These are phyloP conservation scores for Primulina huaijiensis DNA, from an alignment of 257 asterid genomes.

Conservation along the genomic window DNA sequence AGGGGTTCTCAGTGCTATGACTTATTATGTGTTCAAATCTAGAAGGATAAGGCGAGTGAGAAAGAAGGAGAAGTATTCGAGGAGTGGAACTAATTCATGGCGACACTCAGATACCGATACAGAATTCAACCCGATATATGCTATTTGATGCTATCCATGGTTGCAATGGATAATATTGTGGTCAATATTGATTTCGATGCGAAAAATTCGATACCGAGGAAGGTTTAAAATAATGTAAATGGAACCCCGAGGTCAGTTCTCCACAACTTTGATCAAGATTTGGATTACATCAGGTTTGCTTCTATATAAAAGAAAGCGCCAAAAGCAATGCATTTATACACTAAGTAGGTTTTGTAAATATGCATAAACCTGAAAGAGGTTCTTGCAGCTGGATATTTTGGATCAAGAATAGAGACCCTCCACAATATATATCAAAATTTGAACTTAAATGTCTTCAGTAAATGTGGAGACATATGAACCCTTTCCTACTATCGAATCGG, in stretches of 20 bases:
- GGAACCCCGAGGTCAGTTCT: background rate
- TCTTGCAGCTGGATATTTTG: background rate
- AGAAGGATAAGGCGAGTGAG: constrained; percentile 46
- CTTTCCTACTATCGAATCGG: background rate
- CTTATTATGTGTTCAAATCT: constrained; percentile 59
- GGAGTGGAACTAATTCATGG: constrained; percentile 31
- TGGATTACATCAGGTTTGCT: background rate
- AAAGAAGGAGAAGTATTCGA: constrained; percentile 48
- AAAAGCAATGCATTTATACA: background rate
- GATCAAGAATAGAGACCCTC: background rate
- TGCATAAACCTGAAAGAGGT: background rate
- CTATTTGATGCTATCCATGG: constrained; percentile 37
- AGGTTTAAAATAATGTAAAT: background rate
- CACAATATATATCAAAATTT: background rate
- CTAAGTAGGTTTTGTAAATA: background rate
- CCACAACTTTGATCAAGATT: background rate
- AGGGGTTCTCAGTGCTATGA: constrained; percentile 61
- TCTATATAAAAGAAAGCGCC: background rate
- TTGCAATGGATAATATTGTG: background rate
- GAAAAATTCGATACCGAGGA: background rate
- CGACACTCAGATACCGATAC: constrained; percentile 42
- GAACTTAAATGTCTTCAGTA: background rate
- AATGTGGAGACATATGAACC: too few species aligned
- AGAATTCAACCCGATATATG: constrained; percentile 63
- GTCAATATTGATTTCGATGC: background rate